phyloP scores from a whole-genome alignment of 768 basidiomycete genomes.

The Thelephora ganbajun region DNA sequence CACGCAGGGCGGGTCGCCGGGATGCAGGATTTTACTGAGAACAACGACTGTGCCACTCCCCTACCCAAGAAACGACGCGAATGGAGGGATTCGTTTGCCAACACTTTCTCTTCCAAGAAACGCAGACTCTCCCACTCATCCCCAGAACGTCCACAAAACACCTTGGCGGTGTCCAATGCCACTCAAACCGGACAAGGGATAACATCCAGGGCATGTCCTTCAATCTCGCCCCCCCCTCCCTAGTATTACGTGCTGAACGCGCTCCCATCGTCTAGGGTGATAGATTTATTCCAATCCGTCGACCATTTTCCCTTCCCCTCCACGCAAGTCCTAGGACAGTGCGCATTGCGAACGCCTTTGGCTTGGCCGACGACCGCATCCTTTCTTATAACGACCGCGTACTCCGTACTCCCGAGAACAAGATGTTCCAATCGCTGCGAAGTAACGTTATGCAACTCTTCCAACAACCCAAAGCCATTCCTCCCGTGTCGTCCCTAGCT shows the following conservation, averaged over 20 bases:
- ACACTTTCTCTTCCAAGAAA: not conserved
- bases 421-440: constrained; percentile 34
- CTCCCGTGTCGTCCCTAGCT: constrained; percentile 38
- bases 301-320: constrained; percentile 37
- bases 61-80: not conserved
- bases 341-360: constrained; percentile 49
- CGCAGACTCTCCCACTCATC: not conserved
- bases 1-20: too few relatives aligned
- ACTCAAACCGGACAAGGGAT: not conserved
- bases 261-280: constrained; percentile 29
- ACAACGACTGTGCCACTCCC: not conserved
- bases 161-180: not conserved
- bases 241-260: not conserved
- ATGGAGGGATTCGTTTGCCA: not conserved
- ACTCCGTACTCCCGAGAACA: constrained; percentile 20
- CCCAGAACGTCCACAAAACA: not conserved
- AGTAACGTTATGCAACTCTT: constrained; percentile 40
- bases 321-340: constrained; percentile 54
- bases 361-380: constrained; percentile 40
- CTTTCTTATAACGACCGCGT: constrained; percentile 34
- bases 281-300: constrained; percentile 43
- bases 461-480: constrained; percentile 14
- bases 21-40: too few relatives aligned
- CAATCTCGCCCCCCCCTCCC: not conserved
- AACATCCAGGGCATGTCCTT: not conserved